Base-by-base conservation (phyloP, 306 rosid genomes). In the Begonia peltatifolia region DNA sequence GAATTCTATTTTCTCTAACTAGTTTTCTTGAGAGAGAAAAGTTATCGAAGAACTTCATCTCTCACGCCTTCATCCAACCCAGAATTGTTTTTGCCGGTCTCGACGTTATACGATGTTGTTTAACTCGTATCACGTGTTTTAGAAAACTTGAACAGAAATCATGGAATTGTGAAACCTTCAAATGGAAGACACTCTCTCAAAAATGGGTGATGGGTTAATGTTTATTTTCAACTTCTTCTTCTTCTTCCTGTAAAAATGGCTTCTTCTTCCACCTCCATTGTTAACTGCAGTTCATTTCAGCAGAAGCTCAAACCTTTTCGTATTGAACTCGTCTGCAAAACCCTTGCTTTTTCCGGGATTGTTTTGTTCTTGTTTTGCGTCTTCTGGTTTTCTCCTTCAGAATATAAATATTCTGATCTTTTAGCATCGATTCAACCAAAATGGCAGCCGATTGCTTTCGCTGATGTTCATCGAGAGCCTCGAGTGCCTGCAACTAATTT, bases 321-420 rank as follows among this genome's bases (percentile, higher is more conserved):
- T 47, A 25, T 61, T n/a, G 68, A 44, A 59, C 50, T 47, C 16
- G 6, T 68, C 0, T 49, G 50, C 69, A 74, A 68, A 61, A 55
- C 53, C 41, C 16, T 75, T 6, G 57, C 69, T 11, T 22, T 72
- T 48, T 69, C 50, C 13, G 64, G 71, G n/a, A 25, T 66, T 6
- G 10, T 62, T 11, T 48, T 71, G 9, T 55, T 72, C 48, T 16
- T 62, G 9, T 12, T 74, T 11, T 75, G 63, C 55, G 59, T 65
- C 11, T 54, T 63, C 49, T 50, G 63, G 30, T 13, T 65, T 15
- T 15, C 49, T 11, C 15, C 61, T 50, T 43, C 53, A 3, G 44
- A 65, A 14, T 23, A 63, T 52, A 68, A 61, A 66, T 56, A 70
- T 41, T 59, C 63, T 6, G 50, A 50, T 54, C 41, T 71, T 23